Percentiles rank a stretch among this genome's conserved stretches.
Evolutionary conservation across 768 basidiomycete species (phyloP).

Genomic region (Jaapia argillacea): DNA sequence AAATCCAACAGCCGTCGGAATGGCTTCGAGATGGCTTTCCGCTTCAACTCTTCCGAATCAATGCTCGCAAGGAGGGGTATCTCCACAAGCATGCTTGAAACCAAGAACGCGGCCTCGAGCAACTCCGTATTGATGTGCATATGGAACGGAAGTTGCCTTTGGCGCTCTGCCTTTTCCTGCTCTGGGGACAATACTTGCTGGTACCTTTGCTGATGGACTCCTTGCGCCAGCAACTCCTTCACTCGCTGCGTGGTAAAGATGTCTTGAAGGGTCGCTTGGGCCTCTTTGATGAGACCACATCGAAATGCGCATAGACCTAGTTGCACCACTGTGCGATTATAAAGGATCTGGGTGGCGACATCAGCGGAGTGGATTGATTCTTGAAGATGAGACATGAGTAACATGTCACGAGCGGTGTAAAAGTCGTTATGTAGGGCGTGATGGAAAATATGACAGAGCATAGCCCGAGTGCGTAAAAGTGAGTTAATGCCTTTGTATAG

Average conservation of each 20-base stretch:
- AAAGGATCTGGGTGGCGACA: slow-evolving; percentile 93
- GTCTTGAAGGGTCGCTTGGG: slow-evolving; percentile 86
- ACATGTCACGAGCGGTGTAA: slow-evolving; percentile 94
- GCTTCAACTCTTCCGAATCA: slow-evolving; percentile 87
- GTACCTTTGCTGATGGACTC: slow-evolving; percentile 88
- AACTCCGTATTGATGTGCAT: slow-evolving; percentile 99
- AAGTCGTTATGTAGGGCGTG: slow-evolving; percentile 95
- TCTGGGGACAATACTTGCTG: slow-evolving; percentile 75
- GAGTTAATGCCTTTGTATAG: slow-evolving; percentile 91
- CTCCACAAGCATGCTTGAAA: slow-evolving; percentile 97
- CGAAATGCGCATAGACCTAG: slow-evolving; percentile 96
- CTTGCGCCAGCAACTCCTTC: slow-evolving; percentile 95
- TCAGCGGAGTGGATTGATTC: slow-evolving; percentile 95
- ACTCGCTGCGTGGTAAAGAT: slow-evolving; percentile 96
- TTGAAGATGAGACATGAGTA: slow-evolving; percentile 97
- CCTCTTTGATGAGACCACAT: slow-evolving; percentile 87
- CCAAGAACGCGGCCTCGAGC: slow-evolving; percentile 93
- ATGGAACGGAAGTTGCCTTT: slow-evolving; percentile 95
- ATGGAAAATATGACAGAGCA: slow-evolving; percentile 97
- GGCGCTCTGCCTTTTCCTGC: slow-evolving; percentile 94
- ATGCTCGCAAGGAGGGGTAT: slow-evolving; percentile 92
- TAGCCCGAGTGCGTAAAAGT: slow-evolving; percentile 89
- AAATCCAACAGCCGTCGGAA: slow-evolving; percentile 94
- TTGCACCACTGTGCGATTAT: slow-evolving; percentile 96
- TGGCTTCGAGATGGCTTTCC: slow-evolving; percentile 91